Evolutionary conservation across 257 asterid species (phyloP).

Genomic region (Lycium ferocissimum): DNA sequence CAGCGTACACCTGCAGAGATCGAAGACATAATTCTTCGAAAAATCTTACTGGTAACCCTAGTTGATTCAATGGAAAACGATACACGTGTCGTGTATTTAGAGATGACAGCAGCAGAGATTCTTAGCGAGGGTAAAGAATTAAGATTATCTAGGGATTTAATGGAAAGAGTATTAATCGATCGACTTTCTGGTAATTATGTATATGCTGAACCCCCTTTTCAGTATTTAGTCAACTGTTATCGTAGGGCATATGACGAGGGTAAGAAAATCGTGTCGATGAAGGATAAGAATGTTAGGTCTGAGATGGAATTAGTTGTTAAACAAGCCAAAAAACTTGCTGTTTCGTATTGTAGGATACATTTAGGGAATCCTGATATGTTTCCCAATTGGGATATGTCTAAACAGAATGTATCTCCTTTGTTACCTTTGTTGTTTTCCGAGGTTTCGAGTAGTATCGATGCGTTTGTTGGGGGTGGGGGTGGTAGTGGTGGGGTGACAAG

Average conservation of each 20-base stretch:
- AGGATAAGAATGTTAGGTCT: slow-evolving; percentile 64
- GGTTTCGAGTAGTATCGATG: slow-evolving; percentile 68
- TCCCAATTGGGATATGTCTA: slow-evolving; percentile 54
- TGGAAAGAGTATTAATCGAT: slow-evolving; percentile 87
- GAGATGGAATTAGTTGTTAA: slow-evolving; percentile 72
- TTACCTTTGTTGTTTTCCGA: slow-evolving; percentile 72
- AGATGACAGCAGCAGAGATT: slow-evolving; percentile 87
- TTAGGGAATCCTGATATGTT: slow-evolving; percentile 86
- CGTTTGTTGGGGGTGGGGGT: slow-evolving; percentile 61
- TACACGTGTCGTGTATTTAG: slow-evolving; percentile 67
- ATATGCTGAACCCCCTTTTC: slow-evolving; percentile 78
- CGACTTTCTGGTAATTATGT: slow-evolving; percentile 72
- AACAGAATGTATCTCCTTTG: slow-evolving; percentile 64
- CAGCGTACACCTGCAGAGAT: slow-evolving; percentile 76
- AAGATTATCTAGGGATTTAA: slow-evolving; percentile 68
- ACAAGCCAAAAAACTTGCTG: slow-evolving; percentile 75
- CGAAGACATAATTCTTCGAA: slow-evolving; percentile 89
- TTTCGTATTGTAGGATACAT: slow-evolving; percentile 81
- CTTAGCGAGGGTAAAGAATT: slow-evolving; percentile 83
- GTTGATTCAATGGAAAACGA: slow-evolving; percentile 79
- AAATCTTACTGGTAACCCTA: slow-evolving; percentile 71
- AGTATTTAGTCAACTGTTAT: slow-evolving; percentile 65
- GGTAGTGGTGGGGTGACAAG: slow-evolving; percentile 48
- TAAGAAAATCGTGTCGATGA: slow-evolving; percentile 75
- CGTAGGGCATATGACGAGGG: slow-evolving; percentile 87